Base-by-base conservation (phyloP, 495 filamentous ascomycete species). In the Penicillium subrubescens region DNA sequence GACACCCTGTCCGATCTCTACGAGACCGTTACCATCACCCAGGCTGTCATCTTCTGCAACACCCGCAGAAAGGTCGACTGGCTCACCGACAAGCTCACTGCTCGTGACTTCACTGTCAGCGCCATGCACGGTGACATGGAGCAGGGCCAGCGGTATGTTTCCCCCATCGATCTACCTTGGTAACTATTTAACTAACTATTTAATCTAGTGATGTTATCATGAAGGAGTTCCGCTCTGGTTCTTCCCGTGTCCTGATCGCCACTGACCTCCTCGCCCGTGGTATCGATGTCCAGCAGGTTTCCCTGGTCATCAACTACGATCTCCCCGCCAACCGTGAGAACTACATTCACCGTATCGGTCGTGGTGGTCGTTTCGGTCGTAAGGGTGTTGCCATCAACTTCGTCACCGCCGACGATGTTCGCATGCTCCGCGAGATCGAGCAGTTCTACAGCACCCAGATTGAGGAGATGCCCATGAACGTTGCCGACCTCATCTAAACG, bases 381-480 rank as follows among this genome's bases (percentile, higher is more conserved):
- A 99, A 99, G 87, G 95, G 95, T 90, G 95, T 99, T 79, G 96
- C 95, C 69, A 99, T 99, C 86, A 99, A 99, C 90, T 99, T 99
- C 81, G 95, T 99, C 77, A 99, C 96, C 61, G 92, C 92, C 71
- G 95, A 99, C 64, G 95, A 99, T 84, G 95, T 99, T 69, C 94
- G 96, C 77, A 99, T 99, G 89, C 92, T 99, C 87, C 89, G 95
- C 71, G 96, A 99, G 79, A 99, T 99, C 67, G 95, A 83, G 72
- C 83, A 86, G 75, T 88, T 86, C 76, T 88, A 88, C 80, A 86
- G 82, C 80, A 87, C 81, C 73, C 84, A 86, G 75, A 83, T 86
- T 63, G 84, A 86, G 74, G 84, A 86, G 77, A 86, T 86, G 84
- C 84, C 84, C 69, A 86, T 86, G 84, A 86, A 85, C 77, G 81